These are phyloP conservation scores for Aspergillus mulundensis DNA, from an alignment of 495 filamentous ascomycete genomes.

Conservation along the genomic window DNA sequence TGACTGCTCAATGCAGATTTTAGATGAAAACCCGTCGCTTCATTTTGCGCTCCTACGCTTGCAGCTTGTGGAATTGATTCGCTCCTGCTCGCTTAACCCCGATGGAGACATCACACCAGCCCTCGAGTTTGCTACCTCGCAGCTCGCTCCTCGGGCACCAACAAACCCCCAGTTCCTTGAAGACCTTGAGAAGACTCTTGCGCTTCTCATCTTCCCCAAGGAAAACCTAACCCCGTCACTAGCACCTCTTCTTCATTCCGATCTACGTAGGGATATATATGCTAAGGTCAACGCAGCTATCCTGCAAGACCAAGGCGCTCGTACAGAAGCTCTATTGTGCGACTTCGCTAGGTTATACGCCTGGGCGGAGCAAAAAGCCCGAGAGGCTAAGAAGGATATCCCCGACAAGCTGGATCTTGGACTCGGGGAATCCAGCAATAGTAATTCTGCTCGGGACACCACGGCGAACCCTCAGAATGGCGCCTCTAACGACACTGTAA, in stretches of 20 bases:
- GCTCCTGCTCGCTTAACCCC: slow-evolving; percentile 57
- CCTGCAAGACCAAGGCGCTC: slow-evolving; percentile 61
- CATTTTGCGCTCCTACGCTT: slow-evolving; percentile 89
- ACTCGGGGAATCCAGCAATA: slow-evolving; percentile 44
- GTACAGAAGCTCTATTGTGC: slow-evolving; percentile 74
- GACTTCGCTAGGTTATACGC: slow-evolving; percentile 74
- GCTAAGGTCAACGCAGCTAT: slow-evolving; percentile 90
- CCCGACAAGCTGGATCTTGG: slow-evolving; percentile 71
- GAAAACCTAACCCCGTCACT: slow-evolving; percentile 73
- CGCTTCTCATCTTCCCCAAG: slow-evolving; percentile 79
- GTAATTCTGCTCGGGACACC: slow-evolving; percentile 26
- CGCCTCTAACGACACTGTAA: slow-evolving; percentile 36
- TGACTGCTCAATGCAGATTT: slow-evolving; percentile 58
- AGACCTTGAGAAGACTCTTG: slow-evolving; percentile 90
- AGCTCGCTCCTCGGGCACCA: slow-evolving; percentile 82
- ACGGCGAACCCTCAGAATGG: slow-evolving; percentile 23
- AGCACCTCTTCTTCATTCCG: slow-evolving; percentile 69
- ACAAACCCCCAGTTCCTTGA: slow-evolving; percentile 76
- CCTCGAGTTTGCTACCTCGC: slow-evolving; percentile 78
- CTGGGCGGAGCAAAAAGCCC: slow-evolving; percentile 78
- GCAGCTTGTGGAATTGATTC: slow-evolving; percentile 91
- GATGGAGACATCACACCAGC: slow-evolving; percentile 76
- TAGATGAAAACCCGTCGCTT: slow-evolving; percentile 77
- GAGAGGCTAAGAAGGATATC: slow-evolving; percentile 68
- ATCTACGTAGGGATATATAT: slow-evolving; percentile 68